Conservation (phyloP, 2,329 filamentous ascomycete genomes). For the Zymoseptoria tritici region DNA sequence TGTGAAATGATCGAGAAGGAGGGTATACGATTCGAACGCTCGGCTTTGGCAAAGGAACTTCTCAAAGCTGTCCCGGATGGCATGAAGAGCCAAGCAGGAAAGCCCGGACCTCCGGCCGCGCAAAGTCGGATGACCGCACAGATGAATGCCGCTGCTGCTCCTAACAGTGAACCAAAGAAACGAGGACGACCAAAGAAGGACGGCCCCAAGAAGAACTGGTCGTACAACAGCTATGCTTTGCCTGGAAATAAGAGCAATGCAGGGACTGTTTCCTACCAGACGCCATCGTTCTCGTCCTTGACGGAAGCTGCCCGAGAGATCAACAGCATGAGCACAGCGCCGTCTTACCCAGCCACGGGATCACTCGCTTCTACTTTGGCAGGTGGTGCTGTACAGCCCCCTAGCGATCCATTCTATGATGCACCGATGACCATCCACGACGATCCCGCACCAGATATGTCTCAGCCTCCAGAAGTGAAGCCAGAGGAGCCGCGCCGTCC, state of each 20-base stretch:
- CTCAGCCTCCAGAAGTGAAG: slow-evolving; percentile 12
- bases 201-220: slow-evolving; percentile 10
- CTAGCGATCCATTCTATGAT: slow-evolving; percentile 3
- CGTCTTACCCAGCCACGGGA: not conserved
- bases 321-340: slow-evolving; percentile 15
- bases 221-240: not conserved
- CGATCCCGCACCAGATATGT: slow-evolving; percentile 4
- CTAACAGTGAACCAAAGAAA: slow-evolving; percentile 12
- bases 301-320: slow-evolving; percentile 19
- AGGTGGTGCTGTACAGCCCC: not conserved
- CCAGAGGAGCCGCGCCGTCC: slow-evolving; percentile 20
- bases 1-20: slow-evolving; percentile 47
- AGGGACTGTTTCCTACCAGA: slow-evolving; percentile 21
- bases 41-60: slow-evolving; percentile 46
- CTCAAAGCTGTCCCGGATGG: slow-evolving; percentile 39
- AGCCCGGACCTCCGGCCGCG: not conserved
- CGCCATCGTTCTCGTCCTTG: slow-evolving; percentile 21
- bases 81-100: slow-evolving; percentile 22
- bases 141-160: slow-evolving; percentile 2
- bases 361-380: slow-evolving; percentile 8
- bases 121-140: slow-evolving; percentile 5
- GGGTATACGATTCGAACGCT: slow-evolving; percentile 45
- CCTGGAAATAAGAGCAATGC: slow-evolving; percentile 1
- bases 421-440: slow-evolving; percentile 2
- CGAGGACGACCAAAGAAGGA: slow-evolving; percentile 15